A percentile compares a stretch with the other conserved stretches of the same genome.
Evolutionary conservation across 805 yeast genomes (phyloP).

Genomic region (Metschnikowia borealis): DNA sequence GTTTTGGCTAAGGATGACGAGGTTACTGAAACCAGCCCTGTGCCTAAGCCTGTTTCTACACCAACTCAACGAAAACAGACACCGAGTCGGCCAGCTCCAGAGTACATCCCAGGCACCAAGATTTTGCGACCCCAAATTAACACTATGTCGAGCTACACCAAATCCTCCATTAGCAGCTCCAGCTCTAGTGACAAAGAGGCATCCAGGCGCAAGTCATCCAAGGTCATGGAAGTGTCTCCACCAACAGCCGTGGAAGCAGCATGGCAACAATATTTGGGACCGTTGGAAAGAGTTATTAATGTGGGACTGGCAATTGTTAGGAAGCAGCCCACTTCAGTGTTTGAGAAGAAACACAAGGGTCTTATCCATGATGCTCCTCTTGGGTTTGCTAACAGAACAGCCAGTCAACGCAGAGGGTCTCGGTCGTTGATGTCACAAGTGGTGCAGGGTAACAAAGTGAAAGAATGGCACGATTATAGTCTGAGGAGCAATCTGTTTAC

Average conservation of each 20-base stretch:
- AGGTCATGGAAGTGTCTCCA: conserved; percentile 39
- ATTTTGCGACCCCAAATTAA: conserved; percentile 50
- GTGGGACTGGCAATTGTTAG: conserved; percentile 30
- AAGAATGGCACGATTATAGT: conserved; percentile 10
- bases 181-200: conserved; percentile 11
- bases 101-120: conserved; percentile 56
- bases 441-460: conserved; percentile 27
- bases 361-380: conserved; percentile 57
- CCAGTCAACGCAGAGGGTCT: conserved; percentile 14
- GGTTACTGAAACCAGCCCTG: background rate
- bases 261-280: conserved; percentile 54
- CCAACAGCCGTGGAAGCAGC: conserved; percentile 52
- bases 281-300: conserved; percentile 52
- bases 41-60: conserved; percentile 16
- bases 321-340: conserved; percentile 40
- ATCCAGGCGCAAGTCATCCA: conserved; percentile 22
- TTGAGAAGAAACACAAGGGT: conserved; percentile 58
- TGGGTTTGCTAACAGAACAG: conserved; percentile 29
- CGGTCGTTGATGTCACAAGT: conserved; percentile 35
- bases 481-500: background rate
- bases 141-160: conserved; percentile 26
- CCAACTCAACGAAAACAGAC: conserved; percentile 17
- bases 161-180: conserved; percentile 12
- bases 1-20: conserved; percentile 28
- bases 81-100: conserved; percentile 26